Percentiles rank a stretch among this genome's conserved stretches.
Conservation (phyloP, 2,329 filamentous ascomycete genomes). For the Chaetomiaceae sp. region DNA sequence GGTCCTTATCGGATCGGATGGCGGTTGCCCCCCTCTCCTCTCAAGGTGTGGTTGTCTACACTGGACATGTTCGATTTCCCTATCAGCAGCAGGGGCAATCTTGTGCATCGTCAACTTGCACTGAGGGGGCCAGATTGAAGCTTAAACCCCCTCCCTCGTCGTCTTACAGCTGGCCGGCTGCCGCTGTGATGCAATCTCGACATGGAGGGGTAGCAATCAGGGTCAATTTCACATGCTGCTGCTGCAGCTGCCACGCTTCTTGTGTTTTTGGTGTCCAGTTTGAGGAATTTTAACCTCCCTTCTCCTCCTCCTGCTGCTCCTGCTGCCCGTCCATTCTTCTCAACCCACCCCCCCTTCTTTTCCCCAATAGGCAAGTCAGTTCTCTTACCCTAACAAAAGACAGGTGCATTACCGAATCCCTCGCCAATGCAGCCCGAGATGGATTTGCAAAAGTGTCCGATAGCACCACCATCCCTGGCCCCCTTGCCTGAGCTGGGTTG, state of each 20-base stretch:
- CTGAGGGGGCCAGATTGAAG: too few relatives aligned
- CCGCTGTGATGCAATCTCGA: conserved; percentile 4
- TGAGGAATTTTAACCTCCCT: too few relatives aligned
- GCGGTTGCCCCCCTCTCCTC: neutral
- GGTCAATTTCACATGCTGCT: neutral
- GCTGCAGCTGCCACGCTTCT: too few relatives aligned
- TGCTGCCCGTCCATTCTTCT: neutral
- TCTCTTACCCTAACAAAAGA: neutral
- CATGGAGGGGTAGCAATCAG: conserved; percentile 12
- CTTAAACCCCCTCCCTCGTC: neutral
- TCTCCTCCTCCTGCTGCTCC: too few relatives aligned
- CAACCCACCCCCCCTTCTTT: neutral
- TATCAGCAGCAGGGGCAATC: neutral
- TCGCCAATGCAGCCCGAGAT: conserved; percentile 3
- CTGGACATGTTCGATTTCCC: too few relatives aligned
- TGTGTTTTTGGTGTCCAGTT: too few relatives aligned
- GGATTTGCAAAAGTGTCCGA: conserved; percentile 7
- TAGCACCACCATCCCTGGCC: neutral
- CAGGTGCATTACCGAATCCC: neutral
- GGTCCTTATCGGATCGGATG: conserved; percentile 13
- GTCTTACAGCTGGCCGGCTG: too few relatives aligned
- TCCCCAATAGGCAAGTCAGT: neutral
- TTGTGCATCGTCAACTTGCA: neutral
- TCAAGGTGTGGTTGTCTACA: neutral
- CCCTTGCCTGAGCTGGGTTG: too few relatives aligned